Evolutionary conservation across 1,284 basidiomycete species (phyloP).

Genomic region (Gomphus sp.): DNA sequence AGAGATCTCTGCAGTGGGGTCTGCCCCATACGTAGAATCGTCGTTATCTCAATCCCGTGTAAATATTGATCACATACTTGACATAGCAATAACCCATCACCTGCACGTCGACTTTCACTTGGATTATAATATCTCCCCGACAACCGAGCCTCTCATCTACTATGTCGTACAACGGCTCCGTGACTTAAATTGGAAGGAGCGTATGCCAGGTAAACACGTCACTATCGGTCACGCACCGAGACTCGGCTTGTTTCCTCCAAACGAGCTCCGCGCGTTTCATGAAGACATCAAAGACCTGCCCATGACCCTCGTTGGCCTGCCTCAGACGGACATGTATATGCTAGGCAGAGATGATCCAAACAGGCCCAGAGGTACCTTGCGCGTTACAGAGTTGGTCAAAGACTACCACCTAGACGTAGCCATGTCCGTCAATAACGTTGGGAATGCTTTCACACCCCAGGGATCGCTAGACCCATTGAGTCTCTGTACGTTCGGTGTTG

Average conservation of each 20-base stretch:
- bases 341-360: constrained; percentile 32
- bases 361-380: constrained; percentile 40
- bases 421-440: constrained; percentile 54
- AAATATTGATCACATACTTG: constrained; percentile 47
- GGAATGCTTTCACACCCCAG: constrained; percentile 60
- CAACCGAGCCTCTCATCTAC: constrained; percentile 43
- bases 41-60: constrained; percentile 34
- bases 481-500: constrained; percentile 48
- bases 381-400: constrained; percentile 35
- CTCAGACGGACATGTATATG: constrained; percentile 60
- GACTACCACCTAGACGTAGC: constrained; percentile 40
- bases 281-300: constrained; percentile 27
- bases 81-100: constrained; percentile 29
- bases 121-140: constrained; percentile 50
- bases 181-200: constrained; percentile 17
- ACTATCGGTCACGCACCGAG: constrained; percentile 55
- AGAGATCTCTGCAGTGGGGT: constrained; percentile 44
- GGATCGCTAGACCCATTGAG: constrained; percentile 51
- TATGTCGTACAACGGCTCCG: constrained; percentile 35
- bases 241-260: constrained; percentile 37
- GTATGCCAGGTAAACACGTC: constrained; percentile 24
- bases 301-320: constrained; percentile 45
- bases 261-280: constrained; percentile 30
- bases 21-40: constrained; percentile 55
- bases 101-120: constrained; percentile 55